Evolutionary conservation across 2,329 filamentous ascomycete genomes (phyloP).

Genomic region (Cladophialophora exuberans): DNA sequence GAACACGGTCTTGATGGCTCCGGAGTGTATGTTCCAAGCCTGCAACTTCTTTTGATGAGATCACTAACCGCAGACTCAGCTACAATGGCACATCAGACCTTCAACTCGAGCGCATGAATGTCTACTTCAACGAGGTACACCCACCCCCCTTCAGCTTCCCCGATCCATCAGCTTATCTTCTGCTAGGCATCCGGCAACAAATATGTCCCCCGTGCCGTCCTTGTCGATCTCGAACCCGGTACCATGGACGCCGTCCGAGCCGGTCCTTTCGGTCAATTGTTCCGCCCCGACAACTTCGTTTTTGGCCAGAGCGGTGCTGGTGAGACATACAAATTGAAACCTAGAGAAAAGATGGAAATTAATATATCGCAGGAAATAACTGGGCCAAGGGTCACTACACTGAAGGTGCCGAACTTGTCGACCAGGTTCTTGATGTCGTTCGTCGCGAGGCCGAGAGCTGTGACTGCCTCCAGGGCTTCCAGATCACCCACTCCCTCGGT

Average conservation of each 20-base stretch:
- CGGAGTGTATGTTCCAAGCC: conserved; percentile 75
- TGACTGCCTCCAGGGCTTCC: conserved; percentile 99
- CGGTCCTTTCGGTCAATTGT: conserved; percentile 97
- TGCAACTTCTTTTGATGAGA: neutral
- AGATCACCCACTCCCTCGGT: conserved; percentile 99
- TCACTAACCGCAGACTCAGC: conserved; percentile 49
- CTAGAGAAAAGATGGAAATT: conserved; percentile 10
- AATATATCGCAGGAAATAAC: conserved; percentile 70
- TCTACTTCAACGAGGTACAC: conserved; percentile 93
- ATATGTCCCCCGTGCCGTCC: conserved; percentile 98
- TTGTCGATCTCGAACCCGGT: conserved; percentile 98
- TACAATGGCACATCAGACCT: conserved; percentile 99
- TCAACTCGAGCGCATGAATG: conserved; percentile 99
- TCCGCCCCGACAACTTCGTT: conserved; percentile 99
- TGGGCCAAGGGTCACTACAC: conserved; percentile 99
- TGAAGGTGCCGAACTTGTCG: conserved; percentile 97
- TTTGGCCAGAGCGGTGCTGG: conserved; percentile 99
- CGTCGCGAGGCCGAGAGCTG: conserved; percentile 98
- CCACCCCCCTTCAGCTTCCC: conserved; percentile 1
- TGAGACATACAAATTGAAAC: conserved; percentile 18
- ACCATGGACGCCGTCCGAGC: conserved; percentile 99
- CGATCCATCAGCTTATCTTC: conserved; percentile 14
- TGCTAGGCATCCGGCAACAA: conserved; percentile 90
- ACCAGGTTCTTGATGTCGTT: conserved; percentile 97
- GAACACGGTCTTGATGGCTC: conserved; percentile 97